Conservation (phyloP, 2,329 filamentous ascomycete genomes). For the Pseudocercospora musae region DNA sequence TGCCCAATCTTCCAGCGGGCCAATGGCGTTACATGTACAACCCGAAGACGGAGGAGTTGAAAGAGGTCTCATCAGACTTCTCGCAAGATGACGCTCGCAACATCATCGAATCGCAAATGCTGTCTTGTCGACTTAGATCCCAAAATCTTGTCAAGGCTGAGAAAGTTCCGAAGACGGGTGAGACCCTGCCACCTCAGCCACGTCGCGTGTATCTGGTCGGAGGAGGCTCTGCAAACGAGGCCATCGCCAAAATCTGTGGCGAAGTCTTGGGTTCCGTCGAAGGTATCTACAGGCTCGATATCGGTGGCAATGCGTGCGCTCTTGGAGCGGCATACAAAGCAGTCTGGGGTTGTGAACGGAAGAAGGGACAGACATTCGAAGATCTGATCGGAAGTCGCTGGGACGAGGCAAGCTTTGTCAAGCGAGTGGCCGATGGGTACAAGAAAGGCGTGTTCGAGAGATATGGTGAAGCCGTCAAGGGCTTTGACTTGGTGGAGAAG, state of each 20-base stretch:
- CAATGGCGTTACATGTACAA: conserved; percentile 77
- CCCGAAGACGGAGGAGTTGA: conserved; percentile 47
- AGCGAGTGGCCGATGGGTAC: conserved; percentile 80
- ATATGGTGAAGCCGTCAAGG: conserved; percentile 73
- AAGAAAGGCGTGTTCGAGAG: conserved; percentile 67
- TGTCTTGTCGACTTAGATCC: conserved; percentile 84
- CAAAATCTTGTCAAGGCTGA: conserved; percentile 62
- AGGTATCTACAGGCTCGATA: conserved; percentile 88
- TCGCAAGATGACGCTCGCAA: conserved; percentile 67
- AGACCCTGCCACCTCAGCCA: conserved; percentile 72
- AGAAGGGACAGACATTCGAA: conserved; percentile 66
- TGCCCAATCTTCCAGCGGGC: conserved; percentile 81
- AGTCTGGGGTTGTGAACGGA: conserved; percentile 80
- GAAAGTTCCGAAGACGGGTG: conserved; percentile 43
- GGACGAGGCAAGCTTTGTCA: conserved; percentile 78
- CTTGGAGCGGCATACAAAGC: conserved; percentile 94
- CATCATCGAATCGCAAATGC: conserved; percentile 92
- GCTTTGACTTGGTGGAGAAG: conserved; percentile 73
- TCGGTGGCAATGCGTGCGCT: conserved; percentile 92
- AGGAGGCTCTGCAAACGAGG: conserved; percentile 83
- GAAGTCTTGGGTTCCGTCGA: conserved; percentile 86
- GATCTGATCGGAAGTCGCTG: conserved; percentile 79
- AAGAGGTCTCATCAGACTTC: conserved; percentile 41
- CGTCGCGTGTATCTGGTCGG: conserved; percentile 91
- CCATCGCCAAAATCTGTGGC: conserved; percentile 79